Conservation (phyloP, 805 yeast species). For the Wickerhamiella australiensis region DNA sequence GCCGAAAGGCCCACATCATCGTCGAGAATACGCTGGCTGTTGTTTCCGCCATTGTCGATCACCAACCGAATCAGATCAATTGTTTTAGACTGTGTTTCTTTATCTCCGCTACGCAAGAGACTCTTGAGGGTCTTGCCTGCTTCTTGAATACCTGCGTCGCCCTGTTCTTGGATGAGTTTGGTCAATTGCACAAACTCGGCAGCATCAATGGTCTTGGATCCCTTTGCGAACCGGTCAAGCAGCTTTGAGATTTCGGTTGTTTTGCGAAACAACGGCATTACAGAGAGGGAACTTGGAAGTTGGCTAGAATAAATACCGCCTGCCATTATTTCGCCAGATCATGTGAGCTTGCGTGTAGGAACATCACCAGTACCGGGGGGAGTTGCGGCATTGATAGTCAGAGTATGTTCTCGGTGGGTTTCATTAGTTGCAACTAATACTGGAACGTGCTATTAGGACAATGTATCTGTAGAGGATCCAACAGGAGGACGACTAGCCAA, state of each 20-base stretch:
- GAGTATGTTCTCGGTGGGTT: no score
- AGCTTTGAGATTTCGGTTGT: conserved; percentile 7
- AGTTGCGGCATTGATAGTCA: no score
- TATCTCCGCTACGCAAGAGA: conserved; percentile 3
- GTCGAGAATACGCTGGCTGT: conserved; percentile 3
- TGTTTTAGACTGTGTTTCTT: background rate
- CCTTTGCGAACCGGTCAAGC: conserved; percentile 6
- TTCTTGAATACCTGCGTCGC: background rate
- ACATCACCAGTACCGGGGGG: no score
- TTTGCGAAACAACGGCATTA: conserved; percentile 3
- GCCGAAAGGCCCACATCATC: conserved; percentile 5
- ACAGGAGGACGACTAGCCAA: no score
- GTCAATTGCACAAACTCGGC: conserved; percentile 10
- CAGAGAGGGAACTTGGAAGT: background rate
- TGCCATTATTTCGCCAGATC: background rate
- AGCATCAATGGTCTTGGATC: conserved; percentile 1
- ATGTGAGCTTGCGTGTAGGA: conserved; percentile 2
- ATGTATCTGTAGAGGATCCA: no score
- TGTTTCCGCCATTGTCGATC: conserved; percentile 7
- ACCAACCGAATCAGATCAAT: conserved; percentile 3
- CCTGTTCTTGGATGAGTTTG: conserved; percentile 4
- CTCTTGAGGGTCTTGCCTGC: conserved; percentile 7
- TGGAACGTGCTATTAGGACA: no score
- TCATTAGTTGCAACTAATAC: no score
- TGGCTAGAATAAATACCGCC: background rate